Conservation (phyloP, 139 green algal genomes). For the Micractinium sp. region DNA sequence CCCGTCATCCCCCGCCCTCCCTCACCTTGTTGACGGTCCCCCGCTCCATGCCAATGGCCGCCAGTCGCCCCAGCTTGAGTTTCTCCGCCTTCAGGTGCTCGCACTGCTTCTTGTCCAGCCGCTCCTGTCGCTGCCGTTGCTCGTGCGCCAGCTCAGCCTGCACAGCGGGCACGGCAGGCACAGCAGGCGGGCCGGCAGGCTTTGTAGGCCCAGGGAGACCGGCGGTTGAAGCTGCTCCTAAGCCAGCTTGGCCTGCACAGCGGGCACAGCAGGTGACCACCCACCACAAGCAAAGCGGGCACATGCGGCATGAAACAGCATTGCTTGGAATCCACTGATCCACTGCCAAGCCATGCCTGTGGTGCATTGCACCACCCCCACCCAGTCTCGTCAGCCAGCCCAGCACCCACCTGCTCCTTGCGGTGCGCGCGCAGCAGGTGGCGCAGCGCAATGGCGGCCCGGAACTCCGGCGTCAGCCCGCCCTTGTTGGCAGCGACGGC, state of each 20-base stretch:
- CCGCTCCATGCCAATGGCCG: not conserved
- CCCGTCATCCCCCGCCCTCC: not conserved
- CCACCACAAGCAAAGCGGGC: too few species aligned
- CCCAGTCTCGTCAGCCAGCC: not conserved
- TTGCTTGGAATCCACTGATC: too few species aligned
- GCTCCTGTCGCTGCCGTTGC: not conserved
- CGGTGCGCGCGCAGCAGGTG: conserved; percentile 19
- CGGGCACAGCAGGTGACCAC: too few species aligned
- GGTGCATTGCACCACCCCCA: not conserved
- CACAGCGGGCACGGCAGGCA: not conserved
- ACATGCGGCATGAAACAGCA: too few species aligned
- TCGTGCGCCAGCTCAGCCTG: not conserved
- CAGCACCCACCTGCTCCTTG: conserved; percentile 22
- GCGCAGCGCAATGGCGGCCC: conserved; percentile 4
- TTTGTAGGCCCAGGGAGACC: not conserved
- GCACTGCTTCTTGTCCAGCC: not conserved
- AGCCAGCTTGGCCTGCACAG: not conserved
- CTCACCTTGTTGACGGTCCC: not conserved
- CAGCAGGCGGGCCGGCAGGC: not conserved
- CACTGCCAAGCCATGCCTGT: too few species aligned
- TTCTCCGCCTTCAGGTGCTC: not conserved
- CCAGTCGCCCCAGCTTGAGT: conserved; percentile 26
- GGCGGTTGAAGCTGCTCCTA: not conserved
- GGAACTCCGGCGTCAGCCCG: not conserved
- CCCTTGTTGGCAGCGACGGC: not conserved